phyloP scores from a whole-genome alignment of 1,284 basidiomycete genomes.

The Cutaneotrichosporon spelunceum region DNA sequence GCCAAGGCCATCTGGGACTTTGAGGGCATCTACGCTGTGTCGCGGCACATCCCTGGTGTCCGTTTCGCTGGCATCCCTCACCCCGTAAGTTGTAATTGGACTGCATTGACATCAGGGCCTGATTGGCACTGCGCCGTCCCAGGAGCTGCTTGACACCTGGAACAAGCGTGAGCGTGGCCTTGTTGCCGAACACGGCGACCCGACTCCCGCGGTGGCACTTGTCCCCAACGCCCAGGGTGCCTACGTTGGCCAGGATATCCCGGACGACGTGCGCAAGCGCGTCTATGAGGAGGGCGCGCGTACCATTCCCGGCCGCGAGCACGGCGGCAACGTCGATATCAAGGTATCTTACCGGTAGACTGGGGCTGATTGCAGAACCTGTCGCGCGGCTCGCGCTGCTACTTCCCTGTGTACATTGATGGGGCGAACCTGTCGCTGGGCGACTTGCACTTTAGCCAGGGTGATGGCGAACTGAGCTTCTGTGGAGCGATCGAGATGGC shows the following conservation, averaged over 20 bases:
- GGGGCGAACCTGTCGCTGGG: slow-evolving; percentile 75
- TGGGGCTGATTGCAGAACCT: slow-evolving; percentile 53
- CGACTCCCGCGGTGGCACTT: slow-evolving; percentile 62
- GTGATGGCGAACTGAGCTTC: slow-evolving; percentile 65
- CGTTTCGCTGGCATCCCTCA: slow-evolving; percentile 74
- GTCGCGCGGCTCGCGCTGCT: slow-evolving; percentile 52
- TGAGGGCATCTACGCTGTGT: slow-evolving; percentile 66
- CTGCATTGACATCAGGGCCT: slow-evolving; percentile 53
- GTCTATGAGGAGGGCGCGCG: slow-evolving; percentile 67
- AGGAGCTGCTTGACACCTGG: slow-evolving; percentile 69
- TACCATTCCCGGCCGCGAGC: slow-evolving; percentile 71
- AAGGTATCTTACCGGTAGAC: slow-evolving; percentile 44
- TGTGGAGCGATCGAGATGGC: slow-evolving; percentile 56
- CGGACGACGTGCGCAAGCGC: slow-evolving; percentile 56
- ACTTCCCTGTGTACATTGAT: slow-evolving; percentile 64
- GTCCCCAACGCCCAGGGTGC: slow-evolving; percentile 64
- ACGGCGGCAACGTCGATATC: slow-evolving; percentile 80
- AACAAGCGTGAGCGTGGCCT: slow-evolving; percentile 68
- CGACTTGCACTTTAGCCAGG: slow-evolving; percentile 76
- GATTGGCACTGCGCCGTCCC: slow-evolving; percentile 70
- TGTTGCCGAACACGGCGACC: slow-evolving; percentile 56
- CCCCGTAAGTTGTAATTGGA: slow-evolving; percentile 44
- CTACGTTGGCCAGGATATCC: slow-evolving; percentile 63
- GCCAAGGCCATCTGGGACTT: slow-evolving; percentile 79
- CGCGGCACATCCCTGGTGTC: slow-evolving; percentile 72